phyloP scores from a whole-genome alignment of 345 rosid genomes.

The Lepidium didymum region DNA sequence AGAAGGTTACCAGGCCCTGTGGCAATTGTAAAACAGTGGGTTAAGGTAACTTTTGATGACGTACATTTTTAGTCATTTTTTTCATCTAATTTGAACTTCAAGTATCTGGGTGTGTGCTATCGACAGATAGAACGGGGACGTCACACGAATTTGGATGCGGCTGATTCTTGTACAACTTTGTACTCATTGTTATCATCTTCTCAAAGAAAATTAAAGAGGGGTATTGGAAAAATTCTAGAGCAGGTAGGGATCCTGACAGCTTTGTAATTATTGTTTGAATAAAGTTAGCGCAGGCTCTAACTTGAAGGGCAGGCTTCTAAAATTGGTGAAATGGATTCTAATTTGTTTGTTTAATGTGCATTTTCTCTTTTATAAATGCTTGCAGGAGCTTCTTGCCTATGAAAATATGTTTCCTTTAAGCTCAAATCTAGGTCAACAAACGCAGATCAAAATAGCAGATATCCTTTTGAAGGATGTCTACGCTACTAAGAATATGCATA shows the following conservation, averaged over 20 bases:
- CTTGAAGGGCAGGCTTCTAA: neutral
- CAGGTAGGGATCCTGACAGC: slow-evolving; percentile 49
- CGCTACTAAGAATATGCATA: slow-evolving; percentile 24
- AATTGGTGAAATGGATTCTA: slow-evolving; percentile 4
- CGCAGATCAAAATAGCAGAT: slow-evolving; percentile 44
- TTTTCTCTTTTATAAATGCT: slow-evolving; percentile 10
- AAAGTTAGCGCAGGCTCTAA: neutral
- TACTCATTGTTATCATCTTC: slow-evolving; percentile 49
- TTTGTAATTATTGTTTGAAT: neutral
- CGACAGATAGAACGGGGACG: slow-evolving; percentile 54
- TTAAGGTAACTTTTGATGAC: slow-evolving; percentile 54
- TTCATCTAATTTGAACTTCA: slow-evolving; percentile 14
- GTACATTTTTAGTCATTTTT: neutral
- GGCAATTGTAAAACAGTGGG: slow-evolving; percentile 82
- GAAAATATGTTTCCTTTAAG: slow-evolving; percentile 39
- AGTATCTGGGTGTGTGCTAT: slow-evolving; percentile 26
- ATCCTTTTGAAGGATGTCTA: slow-evolving; percentile 51
- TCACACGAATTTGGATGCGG: slow-evolving; percentile 29
- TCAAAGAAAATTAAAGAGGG: slow-evolving; percentile 30
- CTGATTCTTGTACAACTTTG: slow-evolving; percentile 38
- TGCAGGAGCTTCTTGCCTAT: slow-evolving; percentile 74
- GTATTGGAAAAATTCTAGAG: slow-evolving; percentile 56
- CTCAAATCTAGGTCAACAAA: slow-evolving; percentile 53
- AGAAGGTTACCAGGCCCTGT: slow-evolving; percentile 49
- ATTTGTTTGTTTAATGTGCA: neutral